Evolutionary conservation across 306 rosid species (phyloP), one percentile per base, ranked within the genome.

Genomic region (Datisca glomerata): DNA sequence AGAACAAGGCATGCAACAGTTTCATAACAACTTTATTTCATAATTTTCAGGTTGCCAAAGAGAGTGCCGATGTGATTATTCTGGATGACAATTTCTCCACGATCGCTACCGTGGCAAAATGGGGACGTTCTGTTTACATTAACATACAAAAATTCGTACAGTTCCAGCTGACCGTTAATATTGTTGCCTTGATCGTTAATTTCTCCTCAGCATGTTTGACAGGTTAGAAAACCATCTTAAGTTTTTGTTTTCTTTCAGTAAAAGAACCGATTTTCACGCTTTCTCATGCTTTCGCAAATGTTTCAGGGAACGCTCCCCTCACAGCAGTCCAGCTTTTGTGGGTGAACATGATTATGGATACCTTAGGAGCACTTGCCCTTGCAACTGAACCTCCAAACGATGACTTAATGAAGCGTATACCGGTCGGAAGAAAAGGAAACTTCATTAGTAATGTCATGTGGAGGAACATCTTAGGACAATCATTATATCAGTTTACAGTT

Each of bases 331-430:
- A 87, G 66, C 82, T 87, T 94, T 93, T 87, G 20, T 87, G 96
- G 94, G 93, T 87, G 40, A 87, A 87, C 76, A 63, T 87, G 81
- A 87, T 87, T 41, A 87, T 87, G 96, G 94, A 82, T 73, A 87
- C 94, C 21, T 72, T 82, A 12, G 94, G 96, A 0, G 96, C 96
- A 40, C 67, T 87, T 53, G 96, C 94, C 4, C 57, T 82, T 63
- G 94, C 96, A 8, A 82, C 94, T 14, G 96, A 87, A 52, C 94
- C 96, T 24, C 94, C 96, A 5, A 62, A 69, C 51, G 94, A 79
- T 8, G 75, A 74, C 3, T 50, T 83, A 15, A 87, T 87, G 97
- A 63, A 61, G 61, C 76, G 78, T 31, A 85, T 80, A 51, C 94
- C 93, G 2, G 56, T 70, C 32, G 85, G 94, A 43, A 73, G 69